Percentiles rank a stretch among this genome's conserved stretches.
These are phyloP conservation scores for Salix caprea DNA, from an alignment of 345 rosid species.

Conservation along the genomic window DNA sequence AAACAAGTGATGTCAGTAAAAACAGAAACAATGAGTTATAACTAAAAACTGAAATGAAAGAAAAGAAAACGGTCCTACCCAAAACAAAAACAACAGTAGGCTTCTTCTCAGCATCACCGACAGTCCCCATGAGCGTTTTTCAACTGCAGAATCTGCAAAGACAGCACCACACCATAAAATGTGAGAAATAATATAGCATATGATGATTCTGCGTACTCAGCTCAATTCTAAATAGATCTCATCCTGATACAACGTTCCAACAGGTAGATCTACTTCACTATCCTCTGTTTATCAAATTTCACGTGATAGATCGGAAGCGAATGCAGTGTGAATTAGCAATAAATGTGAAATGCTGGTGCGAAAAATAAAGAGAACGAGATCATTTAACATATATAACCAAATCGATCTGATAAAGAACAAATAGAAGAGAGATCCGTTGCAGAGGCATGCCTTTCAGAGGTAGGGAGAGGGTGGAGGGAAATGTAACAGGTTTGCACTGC, in stretches of 20 bases:
- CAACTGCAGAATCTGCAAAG: neutral
- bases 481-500: neutral
- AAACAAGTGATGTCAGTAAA: neutral
- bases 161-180: neutral
- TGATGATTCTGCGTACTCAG: neutral
- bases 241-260: neutral
- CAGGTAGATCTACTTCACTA: too few relatives aligned
- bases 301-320: neutral
- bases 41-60: neutral
- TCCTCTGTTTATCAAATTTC: too few relatives aligned
- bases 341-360: neutral
- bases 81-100: slow-evolving; percentile 79
- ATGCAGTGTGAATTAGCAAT: neutral
- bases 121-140: slow-evolving; percentile 43
- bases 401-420: neutral
- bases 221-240: neutral
- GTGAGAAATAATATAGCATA: neutral
- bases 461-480: neutral
- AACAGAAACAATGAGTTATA: neutral
- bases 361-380: neutral
- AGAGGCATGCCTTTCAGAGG: neutral
- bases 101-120: slow-evolving; percentile 51
- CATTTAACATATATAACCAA: neutral
- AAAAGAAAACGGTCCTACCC: slow-evolving; percentile 41
- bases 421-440: neutral